Conservation (phyloP, 306 rosid genomes). For the Psophocarpus tetragonolobus region DNA sequence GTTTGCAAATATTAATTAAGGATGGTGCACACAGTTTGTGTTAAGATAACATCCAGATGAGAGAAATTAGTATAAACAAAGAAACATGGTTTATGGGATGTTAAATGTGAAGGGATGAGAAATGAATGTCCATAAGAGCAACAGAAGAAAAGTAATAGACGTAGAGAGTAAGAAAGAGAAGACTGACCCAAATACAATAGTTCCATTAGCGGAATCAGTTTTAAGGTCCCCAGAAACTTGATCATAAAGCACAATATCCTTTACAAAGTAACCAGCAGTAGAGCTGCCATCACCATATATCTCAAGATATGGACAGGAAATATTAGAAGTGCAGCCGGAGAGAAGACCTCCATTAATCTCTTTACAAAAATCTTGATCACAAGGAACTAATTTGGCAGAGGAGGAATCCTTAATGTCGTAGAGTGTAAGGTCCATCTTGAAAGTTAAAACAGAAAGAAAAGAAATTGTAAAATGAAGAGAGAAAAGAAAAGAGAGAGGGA, state of each 20-base stretch:
- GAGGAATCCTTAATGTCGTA: constrained; percentile 71
- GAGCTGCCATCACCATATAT: constrained; percentile 96
- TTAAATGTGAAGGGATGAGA: constrained; percentile 18
- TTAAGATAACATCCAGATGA: not conserved
- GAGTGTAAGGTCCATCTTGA: constrained; percentile 77
- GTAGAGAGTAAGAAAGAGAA: constrained; percentile 28
- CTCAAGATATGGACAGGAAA: constrained; percentile 87
- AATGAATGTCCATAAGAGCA: constrained; percentile 10
- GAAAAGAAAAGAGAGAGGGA: no score
- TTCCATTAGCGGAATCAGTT: constrained; percentile 84
- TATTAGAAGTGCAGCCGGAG: constrained; percentile 63
- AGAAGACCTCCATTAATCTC: constrained; percentile 71
- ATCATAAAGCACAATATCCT: constrained; percentile 71
- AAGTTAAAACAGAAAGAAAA: constrained; percentile 20
- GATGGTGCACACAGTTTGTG: not conserved
- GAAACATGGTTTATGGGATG: not conserved
- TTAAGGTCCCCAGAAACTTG: constrained; percentile 88
- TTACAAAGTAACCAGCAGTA: constrained; percentile 89
- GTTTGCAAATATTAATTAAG: not conserved
- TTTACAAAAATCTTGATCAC: constrained; percentile 76
- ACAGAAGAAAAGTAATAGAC: constrained; percentile 10
- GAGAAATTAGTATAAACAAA: not conserved
- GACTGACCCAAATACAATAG: constrained; percentile 85
- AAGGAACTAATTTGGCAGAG: constrained; percentile 68
- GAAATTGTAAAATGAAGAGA: no score